Base-by-base conservation (phyloP, 2,329 filamentous ascomycete species). In the Ophiostoma fasciatum region DNA sequence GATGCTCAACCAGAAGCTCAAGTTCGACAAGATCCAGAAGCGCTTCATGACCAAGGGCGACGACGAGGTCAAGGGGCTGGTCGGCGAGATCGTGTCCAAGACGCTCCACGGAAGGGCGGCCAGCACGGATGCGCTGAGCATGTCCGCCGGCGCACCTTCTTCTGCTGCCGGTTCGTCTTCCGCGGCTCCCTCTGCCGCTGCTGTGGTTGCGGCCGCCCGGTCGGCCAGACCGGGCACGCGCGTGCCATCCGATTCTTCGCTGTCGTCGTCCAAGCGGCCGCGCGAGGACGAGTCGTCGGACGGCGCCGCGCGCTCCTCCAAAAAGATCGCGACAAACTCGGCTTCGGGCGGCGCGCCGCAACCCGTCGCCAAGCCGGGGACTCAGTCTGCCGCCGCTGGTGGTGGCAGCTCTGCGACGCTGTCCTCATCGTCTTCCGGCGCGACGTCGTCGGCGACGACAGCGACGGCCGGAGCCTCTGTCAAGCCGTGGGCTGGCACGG, bases 31-130 rank as follows among this genome's bases (percentile, higher is more conserved):
- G 37, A 68, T 81, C 13, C 64, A 74, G 28, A 71, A 71, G 42
- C 66, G 71, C 8, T 71, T 79, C 48, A 66, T 64, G 41, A 76
- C 71, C 48, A 74, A 73, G 47, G 77, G 73, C 19, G 75, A 81
- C 47, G 64, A 68, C 1, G 70, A 77, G 35, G 69, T 73, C 32
- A 77, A 77, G 46, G 64, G 64, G 5, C 58, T 77, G 31, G 70
- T 78, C 5, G 63, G 66, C 25, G 64, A 44, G 41, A 60, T 62
- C 26, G 37, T 46, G 3, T 33, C 41, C 66, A 40, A 75, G 21
- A 60, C 61, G n/a, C 52, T 62, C 33, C 61, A 63, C 2, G 58
- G 64, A 14, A 42, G 39, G 28, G 26, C 37, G 2, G 27, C n/a
- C 40, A 12, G 23, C 36, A 13, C 22, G 31, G 1, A 28, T n/a